Evolutionary conservation across 176 grass and related monocot species (phyloP).

Genomic region (Tillandsia leiboldiana): DNA sequence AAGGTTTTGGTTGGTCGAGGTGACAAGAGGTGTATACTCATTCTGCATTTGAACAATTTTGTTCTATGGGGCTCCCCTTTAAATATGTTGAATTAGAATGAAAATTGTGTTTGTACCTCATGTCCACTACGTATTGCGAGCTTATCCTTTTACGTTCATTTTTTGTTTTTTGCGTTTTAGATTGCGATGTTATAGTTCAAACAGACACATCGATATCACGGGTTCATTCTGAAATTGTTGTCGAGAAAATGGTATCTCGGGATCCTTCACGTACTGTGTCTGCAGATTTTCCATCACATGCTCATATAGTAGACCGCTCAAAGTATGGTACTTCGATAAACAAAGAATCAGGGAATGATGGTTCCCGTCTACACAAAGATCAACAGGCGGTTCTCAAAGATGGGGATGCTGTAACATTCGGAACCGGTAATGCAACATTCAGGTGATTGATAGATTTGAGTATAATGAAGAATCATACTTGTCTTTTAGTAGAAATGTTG

Average conservation of each 20-base stretch:
- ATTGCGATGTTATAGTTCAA: constrained; percentile 78
- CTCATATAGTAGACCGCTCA: constrained; percentile 53
- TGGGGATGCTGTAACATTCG: constrained; percentile 74
- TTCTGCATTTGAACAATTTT: too few relatives aligned
- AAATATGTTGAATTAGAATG: neutral
- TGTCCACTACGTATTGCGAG: neutral
- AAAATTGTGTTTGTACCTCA: neutral
- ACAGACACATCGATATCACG: constrained; percentile 78
- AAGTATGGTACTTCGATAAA: constrained; percentile 84
- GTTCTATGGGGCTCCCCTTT: too few relatives aligned
- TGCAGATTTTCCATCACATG: constrained; percentile 41
- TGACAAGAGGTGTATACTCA: too few relatives aligned
- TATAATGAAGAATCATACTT: constrained; percentile 8
- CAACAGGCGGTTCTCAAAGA: constrained; percentile 47
- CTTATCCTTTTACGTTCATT: neutral
- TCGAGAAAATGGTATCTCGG: constrained; percentile 68
- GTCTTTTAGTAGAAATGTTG: constrained; percentile 15
- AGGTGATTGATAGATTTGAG: constrained; percentile 38
- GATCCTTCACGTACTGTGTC: constrained; percentile 33
- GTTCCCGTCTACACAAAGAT: constrained; percentile 49
- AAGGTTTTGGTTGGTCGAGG: too few relatives aligned
- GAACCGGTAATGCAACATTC: constrained; percentile 61
- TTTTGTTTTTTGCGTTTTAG: constrained; percentile 27
- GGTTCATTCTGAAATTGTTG: constrained; percentile 65
- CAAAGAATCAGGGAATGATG: constrained; percentile 47